Base-by-base conservation (phyloP, 1,284 basidiomycete genomes). In the Earliella scabrosa region DNA sequence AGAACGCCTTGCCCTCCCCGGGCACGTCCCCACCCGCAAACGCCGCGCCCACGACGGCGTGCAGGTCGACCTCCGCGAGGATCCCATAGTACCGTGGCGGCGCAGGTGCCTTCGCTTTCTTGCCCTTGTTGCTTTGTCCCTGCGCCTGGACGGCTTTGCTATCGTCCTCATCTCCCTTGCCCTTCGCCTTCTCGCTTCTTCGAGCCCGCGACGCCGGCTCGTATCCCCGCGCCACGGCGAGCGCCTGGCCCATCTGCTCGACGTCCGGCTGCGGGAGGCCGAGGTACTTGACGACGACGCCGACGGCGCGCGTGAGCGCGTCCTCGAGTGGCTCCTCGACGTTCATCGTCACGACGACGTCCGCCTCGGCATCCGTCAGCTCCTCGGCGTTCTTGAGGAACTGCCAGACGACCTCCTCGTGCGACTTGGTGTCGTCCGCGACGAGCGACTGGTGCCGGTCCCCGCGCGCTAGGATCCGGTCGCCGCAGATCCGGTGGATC, bases 381-480 rank as follows among this genome's bases (percentile, higher is more conserved):
- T 86, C 82, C 62, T 95, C 84, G 1, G 81, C 76, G 2, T 79
- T 69, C 31, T 78, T 78, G 50, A 98, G 75, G 75, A 97, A 98
- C 70, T 78, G 79, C 83, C 89, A 88, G 24, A 99, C 75, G 10
- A 97, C 84, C 2, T 83, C 78, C 71, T 98, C 95, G 72, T 98
- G 92, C 18, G 76, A 68, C 56, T 82, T 82, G 7, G 62, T 59
- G 5, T 50, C 52, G 66, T 93, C 86, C 0, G 88, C 85, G 38
- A 80, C 81, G 0, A 98, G 82, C 0, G 83, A 82, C 68, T 97
- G 95, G 74, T 98, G 95, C 58, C 90, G 91, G 6, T 86, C 82
- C 0, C 95, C 96, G 4, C 95, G 88, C 18, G 63, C 60, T 6
- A 83, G 66, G 44, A 98, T 80, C 16, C 95, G 88, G 58, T 92